These are phyloP conservation scores for Salix viminalis DNA, from an alignment of 345 rosid species.

Conservation along the genomic window DNA sequence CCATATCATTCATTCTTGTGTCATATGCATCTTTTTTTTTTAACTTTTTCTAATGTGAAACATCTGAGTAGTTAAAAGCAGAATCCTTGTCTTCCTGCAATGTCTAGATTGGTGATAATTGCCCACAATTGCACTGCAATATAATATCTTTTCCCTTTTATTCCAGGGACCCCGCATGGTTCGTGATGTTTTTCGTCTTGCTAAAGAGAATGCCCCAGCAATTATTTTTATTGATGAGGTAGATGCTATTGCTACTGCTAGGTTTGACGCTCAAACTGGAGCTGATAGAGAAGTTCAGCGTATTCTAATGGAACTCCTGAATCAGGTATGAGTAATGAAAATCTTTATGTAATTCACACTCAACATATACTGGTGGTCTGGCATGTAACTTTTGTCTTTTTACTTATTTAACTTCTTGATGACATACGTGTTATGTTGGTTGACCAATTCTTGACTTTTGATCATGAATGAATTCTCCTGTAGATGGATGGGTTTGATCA, in stretches of 20 bases:
- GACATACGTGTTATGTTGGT: neutral
- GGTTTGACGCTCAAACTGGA: constrained; percentile 99
- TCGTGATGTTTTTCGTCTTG: constrained; percentile 97
- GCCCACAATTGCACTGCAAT: neutral
- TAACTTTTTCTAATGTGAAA: neutral
- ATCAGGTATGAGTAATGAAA: constrained; percentile 52
- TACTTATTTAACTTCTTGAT: neutral
- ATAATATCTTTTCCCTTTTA: constrained; percentile 7
- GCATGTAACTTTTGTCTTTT: neutral
- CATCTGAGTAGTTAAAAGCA: neutral
- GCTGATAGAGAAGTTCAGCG: constrained; percentile 99
- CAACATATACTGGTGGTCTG: neutral
- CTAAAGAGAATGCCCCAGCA: constrained; percentile 98
- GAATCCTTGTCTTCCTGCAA: neutral
- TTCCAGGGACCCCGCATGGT: constrained; percentile 97
- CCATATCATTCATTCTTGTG: neutral
- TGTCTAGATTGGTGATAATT: neutral
- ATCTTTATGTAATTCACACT: neutral
- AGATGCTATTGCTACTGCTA: constrained; percentile 96
- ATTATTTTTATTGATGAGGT: constrained; percentile 97
- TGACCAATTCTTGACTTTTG: neutral
- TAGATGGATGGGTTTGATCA: constrained; percentile 96
- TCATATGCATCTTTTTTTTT: neutral
- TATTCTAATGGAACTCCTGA: constrained; percentile 90
- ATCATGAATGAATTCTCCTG: constrained; percentile 17